These are phyloP conservation scores for Blastomyces parvus DNA, from an alignment of 2,329 filamentous ascomycete species.

Conservation along the genomic window DNA sequence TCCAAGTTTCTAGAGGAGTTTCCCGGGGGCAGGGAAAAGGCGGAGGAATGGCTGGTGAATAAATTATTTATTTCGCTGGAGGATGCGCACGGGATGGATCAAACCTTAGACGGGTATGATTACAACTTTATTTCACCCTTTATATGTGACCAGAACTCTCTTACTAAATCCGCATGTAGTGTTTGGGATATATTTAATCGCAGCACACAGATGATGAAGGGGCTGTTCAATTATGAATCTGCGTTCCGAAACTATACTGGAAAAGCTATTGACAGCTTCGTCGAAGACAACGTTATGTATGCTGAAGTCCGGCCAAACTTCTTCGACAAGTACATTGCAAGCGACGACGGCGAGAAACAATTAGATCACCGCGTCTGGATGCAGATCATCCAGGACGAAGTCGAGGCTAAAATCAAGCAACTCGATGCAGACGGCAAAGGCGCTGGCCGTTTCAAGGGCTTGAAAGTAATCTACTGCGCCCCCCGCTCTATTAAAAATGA, in stretches of 20 bases:
- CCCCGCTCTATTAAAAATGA: slow-evolving; percentile 6
- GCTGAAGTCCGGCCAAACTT: slow-evolving; percentile 9
- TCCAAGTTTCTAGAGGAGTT: slow-evolving; percentile 5
- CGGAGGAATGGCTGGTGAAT: slow-evolving; percentile 7
- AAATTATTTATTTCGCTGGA: slow-evolving; percentile 1
- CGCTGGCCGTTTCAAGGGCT: neutral
- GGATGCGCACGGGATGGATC: slow-evolving; percentile 4
- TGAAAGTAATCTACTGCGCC: slow-evolving; percentile 10
- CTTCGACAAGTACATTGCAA: slow-evolving; percentile 7
- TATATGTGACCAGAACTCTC: no score
- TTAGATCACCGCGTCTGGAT: slow-evolving; percentile 8
- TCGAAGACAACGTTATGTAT: slow-evolving; percentile 7
- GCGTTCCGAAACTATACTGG: slow-evolving; percentile 6
- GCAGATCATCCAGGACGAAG: slow-evolving; percentile 3
- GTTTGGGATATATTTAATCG: slow-evolving; percentile 10
- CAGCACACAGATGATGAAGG: slow-evolving; percentile 11
- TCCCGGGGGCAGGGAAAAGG: neutral
- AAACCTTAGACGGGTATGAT: slow-evolving; percentile 5
- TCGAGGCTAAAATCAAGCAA: neutral
- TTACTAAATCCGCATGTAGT: neutral
- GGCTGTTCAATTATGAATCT: slow-evolving; percentile 9
- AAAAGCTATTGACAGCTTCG: slow-evolving; percentile 7
- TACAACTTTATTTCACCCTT: neutral
- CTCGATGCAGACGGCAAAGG: neutral
- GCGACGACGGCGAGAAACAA: slow-evolving; percentile 4